Percentiles rank a stretch among this genome's conserved stretches.
Conservation (phyloP, 169 alveolate species). For the Theileria equi region DNA sequence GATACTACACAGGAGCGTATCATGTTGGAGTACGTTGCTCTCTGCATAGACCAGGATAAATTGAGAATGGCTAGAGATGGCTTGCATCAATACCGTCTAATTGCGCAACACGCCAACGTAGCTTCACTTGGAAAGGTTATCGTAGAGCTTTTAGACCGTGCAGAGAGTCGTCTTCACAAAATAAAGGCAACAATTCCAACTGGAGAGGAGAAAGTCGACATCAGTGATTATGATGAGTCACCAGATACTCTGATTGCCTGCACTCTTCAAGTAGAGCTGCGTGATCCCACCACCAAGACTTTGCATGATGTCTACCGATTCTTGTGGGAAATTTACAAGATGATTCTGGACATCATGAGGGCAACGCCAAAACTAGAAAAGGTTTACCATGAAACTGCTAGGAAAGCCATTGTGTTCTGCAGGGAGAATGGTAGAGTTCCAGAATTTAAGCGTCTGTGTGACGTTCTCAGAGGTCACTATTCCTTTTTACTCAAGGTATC, state of each 20-base stretch:
- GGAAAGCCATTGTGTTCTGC: constrained; percentile 90
- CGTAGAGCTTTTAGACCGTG: constrained; percentile 83
- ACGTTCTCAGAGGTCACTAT: constrained; percentile 88
- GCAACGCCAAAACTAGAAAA: constrained; percentile 91
- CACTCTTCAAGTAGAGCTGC: constrained; percentile 80
- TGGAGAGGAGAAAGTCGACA: constrained; percentile 54
- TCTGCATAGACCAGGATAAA: constrained; percentile 83
- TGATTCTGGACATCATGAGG: constrained; percentile 90
- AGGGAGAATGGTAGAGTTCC: constrained; percentile 85
- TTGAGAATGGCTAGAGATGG: constrained; percentile 89
- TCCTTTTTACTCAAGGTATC: constrained; percentile 82
- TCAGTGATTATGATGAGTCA: constrained; percentile 69
- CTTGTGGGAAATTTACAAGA: constrained; percentile 93
- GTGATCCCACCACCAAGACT: constrained; percentile 75
- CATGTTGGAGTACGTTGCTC: constrained; percentile 85
- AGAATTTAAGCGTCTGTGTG: constrained; percentile 93
- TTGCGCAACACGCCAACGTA: constrained; percentile 86
- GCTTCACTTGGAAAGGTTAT: constrained; percentile 87
- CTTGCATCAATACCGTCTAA: constrained; percentile 84
- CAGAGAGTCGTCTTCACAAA: constrained; percentile 80
- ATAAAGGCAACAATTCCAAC: constrained; percentile 72
- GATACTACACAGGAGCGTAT: constrained; percentile 86
- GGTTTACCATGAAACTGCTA: constrained; percentile 93
- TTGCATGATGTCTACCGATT: constrained; percentile 83
- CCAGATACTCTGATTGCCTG: constrained; percentile 82